Percentiles rank a stretch among this genome's conserved stretches.
Evolutionary conservation across 2,329 filamentous ascomycete genomes (phyloP).

Genomic region (Phaeosphaeria sp.): DNA sequence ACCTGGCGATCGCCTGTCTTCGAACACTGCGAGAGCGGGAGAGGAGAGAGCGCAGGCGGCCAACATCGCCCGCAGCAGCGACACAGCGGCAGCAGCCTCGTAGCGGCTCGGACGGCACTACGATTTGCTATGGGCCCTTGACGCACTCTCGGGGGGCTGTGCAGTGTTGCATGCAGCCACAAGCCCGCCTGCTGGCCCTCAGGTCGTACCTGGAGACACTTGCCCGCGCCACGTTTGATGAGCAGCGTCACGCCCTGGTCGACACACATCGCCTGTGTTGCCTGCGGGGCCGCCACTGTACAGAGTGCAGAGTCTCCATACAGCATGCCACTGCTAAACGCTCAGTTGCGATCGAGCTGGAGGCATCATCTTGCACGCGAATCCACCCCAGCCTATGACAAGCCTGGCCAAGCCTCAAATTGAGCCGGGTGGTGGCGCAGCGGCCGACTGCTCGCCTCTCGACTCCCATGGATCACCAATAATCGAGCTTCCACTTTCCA

Average conservation of each 20-base stretch:
- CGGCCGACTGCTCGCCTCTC: neutral
- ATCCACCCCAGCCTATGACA: neutral
- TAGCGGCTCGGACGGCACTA: constrained; percentile 12
- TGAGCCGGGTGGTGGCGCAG: constrained; percentile 8
- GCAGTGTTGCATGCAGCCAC: neutral
- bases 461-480: neutral
- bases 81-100: constrained; percentile 4
- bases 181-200: neutral
- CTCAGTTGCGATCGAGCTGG: neutral
- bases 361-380: neutral
- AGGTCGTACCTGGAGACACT: neutral
- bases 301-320: no score
- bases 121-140: constrained; percentile 7
- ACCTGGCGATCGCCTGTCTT: neutral
- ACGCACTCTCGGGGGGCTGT: constrained; percentile 10
- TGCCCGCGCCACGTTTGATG: neutral
- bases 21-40: constrained; percentile 1
- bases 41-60: neutral
- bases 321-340: no score
- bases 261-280: neutral
- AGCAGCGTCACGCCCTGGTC: neutral
- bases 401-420: constrained; percentile 1
- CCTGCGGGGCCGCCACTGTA: neutral
- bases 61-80: neutral
- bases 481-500: neutral